A percentile compares a stretch with the other conserved stretches of the same genome.
Conservation (phyloP, 495 filamentous ascomycete species). For the Staphylotrichum longicolle region DNA sequence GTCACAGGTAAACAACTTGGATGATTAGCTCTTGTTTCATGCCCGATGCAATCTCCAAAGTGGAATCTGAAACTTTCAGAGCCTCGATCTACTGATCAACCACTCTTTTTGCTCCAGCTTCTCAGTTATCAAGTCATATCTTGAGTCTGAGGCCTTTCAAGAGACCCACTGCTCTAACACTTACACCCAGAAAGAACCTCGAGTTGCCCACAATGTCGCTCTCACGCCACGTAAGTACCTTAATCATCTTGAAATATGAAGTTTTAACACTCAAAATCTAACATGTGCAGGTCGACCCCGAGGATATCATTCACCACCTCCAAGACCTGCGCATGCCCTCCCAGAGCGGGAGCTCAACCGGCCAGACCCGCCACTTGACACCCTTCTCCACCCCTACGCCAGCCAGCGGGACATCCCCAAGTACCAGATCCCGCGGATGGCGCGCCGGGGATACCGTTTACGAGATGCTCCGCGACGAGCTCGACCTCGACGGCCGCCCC, state of each 20-base stretch:
- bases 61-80: no score
- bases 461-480: slow-evolving; percentile 69
- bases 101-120: no score
- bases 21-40: no score
- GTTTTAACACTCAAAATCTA: background rate
- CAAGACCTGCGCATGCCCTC: slow-evolving; percentile 45
- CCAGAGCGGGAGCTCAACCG: slow-evolving; percentile 29
- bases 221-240: slow-evolving; percentile 27
- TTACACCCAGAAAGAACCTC: no score
- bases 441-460: slow-evolving; percentile 60
- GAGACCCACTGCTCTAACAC: no score
- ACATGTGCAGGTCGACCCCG: slow-evolving; percentile 55
- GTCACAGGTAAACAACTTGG: background rate
- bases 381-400: slow-evolving; percentile 64
- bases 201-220: slow-evolving; percentile 25
- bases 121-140: no score
- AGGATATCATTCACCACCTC: slow-evolving; percentile 57
- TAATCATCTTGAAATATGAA: no score
- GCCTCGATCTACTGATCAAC: no score
- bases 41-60: no score
- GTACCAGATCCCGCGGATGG: slow-evolving; percentile 61
- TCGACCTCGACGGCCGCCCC: slow-evolving; percentile 70
- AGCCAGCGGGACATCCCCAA: slow-evolving; percentile 63
- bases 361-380: slow-evolving; percentile 48
- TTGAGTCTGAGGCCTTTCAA: no score